A percentile compares a stretch with the other conserved stretches of the same genome.
Conservation (phyloP, 768 basidiomycete species). For the Pleurotus platypus region DNA sequence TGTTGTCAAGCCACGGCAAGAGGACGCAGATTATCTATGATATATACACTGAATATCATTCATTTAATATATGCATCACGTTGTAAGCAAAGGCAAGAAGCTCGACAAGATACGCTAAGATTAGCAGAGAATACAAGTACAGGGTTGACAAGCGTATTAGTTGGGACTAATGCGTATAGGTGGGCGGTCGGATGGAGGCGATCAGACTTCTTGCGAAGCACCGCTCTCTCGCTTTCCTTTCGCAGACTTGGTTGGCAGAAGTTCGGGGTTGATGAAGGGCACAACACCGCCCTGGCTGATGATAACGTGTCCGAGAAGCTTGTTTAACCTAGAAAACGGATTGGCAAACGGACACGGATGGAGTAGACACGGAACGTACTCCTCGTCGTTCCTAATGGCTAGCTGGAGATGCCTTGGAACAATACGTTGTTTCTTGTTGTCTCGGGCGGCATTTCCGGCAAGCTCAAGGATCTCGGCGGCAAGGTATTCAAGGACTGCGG, state of each 20-base stretch:
- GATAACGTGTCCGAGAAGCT: slow-evolving; percentile 56
- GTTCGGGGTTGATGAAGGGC: slow-evolving; percentile 13
- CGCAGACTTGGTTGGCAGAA: slow-evolving; percentile 9
- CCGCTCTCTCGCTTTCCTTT: slow-evolving; percentile 8
- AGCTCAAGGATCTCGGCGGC: slow-evolving; percentile 85
- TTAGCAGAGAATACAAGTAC: background rate
- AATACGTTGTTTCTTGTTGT: slow-evolving; percentile 82
- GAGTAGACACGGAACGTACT: slow-evolving; percentile 29
- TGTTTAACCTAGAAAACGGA: slow-evolving; percentile 41
- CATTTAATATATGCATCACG: background rate
- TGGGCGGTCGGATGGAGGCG: background rate
- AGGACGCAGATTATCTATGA: background rate
- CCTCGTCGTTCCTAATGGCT: slow-evolving; percentile 76
- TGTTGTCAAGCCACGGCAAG: slow-evolving; percentile 8
- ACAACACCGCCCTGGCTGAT: slow-evolving; percentile 77
- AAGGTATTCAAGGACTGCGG: slow-evolving; percentile 85
- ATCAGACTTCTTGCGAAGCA: slow-evolving; percentile 11
- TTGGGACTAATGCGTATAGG: background rate
- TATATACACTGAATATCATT: background rate
- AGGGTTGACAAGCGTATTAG: slow-evolving; percentile 10
- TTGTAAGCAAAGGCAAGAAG: background rate
- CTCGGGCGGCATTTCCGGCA: slow-evolving; percentile 75
- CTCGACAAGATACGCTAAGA: background rate
- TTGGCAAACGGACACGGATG: background rate
- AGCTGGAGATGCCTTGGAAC: slow-evolving; percentile 81